These are phyloP conservation scores for Platismatia glauca DNA, from an alignment of 495 filamentous ascomycete species.

Conservation along the genomic window DNA sequence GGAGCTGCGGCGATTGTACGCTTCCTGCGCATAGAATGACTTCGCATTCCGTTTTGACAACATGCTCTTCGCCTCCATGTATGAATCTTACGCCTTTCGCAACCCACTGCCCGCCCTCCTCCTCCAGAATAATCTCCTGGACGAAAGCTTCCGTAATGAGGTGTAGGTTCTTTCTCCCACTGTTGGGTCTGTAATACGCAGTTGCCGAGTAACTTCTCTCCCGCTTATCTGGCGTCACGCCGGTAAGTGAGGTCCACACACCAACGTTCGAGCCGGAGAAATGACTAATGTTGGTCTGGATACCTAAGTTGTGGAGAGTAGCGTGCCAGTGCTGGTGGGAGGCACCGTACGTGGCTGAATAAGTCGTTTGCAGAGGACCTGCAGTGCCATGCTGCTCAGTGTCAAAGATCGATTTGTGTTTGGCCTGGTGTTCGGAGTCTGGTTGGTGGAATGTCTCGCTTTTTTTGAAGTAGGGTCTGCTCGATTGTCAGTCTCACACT, in stretches of 20 bases:
- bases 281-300: constrained; percentile 33
- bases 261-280: constrained; percentile 38
- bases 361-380: constrained; percentile 39
- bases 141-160: constrained; percentile 42
- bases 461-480: constrained; percentile 41
- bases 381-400: constrained; percentile 30
- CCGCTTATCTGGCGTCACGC: constrained; percentile 37
- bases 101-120: constrained; percentile 25
- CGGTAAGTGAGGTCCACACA: constrained; percentile 35
- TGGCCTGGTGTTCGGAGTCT: constrained; percentile 26
- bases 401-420: constrained; percentile 27
- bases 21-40: constrained; percentile 46
- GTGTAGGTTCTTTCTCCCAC: constrained; percentile 39
- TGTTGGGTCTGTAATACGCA: constrained; percentile 35
- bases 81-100: constrained; percentile 32
- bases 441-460: constrained; percentile 40
- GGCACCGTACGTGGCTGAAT: constrained; percentile 34
- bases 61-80: constrained; percentile 19
- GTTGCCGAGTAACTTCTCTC: constrained; percentile 41
- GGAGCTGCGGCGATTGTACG: constrained; percentile 43
- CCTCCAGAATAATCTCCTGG: constrained; percentile 28
- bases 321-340: constrained; percentile 42
- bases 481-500: neutral
- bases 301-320: constrained; percentile 34
- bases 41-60: constrained; percentile 33